Evolutionary conservation across 1,139 yeast genomes (phyloP), one percentile per base, ranked within the genome.

Genomic region (Hemisphaericaspora xylanilytica): DNA sequence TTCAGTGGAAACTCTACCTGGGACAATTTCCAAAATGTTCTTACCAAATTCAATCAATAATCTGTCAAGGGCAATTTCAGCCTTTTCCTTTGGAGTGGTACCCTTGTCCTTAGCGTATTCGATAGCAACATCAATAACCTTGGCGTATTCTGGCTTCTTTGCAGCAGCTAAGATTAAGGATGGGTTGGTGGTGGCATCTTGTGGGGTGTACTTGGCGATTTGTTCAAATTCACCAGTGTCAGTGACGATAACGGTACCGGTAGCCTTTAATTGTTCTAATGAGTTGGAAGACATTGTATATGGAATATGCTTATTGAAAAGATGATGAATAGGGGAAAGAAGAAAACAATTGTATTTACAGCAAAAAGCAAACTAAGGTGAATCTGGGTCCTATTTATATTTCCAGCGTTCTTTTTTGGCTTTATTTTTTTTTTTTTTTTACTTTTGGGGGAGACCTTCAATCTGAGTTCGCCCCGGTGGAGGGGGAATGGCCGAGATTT

Each of bases 181-280:
- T 53, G 99, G 98, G 77, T 92, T 92, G 67, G 99, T 92, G 61
- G 98, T 92, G 52, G 98, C 96, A 70, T 92, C 98, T 75, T 92
- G 97, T 54, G 98, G 98, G 59, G 92, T 88, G 77, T 85, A 92
- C 72, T 89, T 88, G 62, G 97, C 96, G 63, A 92, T 92, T 52
- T 94, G 84, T 68, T 89, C 97, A 64, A 92, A 92, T 70, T 92
- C 98, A 75, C 98, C 98, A 49, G 97, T 90, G 75, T 92, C 98
- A 52, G 98, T 87, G 63, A 92, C 98, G 60, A 92, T 95, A 55
- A 79, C 83, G 53, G 98, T 92, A 56, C 97, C 97, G 45, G 96
- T 68, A 52, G 95, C 90, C 70, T 92, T 92, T 65, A 92, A 80
- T 73, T 85, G 92, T 68, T 85, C 97, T 61, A 90, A 78, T 43